Evolutionary conservation across 2,329 filamentous ascomycete genomes (phyloP), one percentile per base, ranked within the genome.

Genomic region (Mollisia scopiformis): DNA sequence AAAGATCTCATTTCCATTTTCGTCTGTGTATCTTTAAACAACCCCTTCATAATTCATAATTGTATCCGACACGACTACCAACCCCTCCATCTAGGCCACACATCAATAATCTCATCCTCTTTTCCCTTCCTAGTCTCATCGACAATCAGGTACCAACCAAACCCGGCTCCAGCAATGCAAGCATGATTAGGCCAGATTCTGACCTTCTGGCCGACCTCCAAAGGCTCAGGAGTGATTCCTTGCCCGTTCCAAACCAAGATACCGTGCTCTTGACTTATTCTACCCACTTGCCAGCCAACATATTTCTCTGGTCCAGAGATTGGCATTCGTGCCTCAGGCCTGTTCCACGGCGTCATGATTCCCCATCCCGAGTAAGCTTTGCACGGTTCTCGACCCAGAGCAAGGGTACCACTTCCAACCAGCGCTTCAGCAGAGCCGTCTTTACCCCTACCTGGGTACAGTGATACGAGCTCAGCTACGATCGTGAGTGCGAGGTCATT

Each of bases 171-270:
- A 1, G 90, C 84, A 67, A 94, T 88, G 72, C 91, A 95, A 35
- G 90, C 86, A 76, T 95, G 91, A 68, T 94, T 94, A 0, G 91
- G 90, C 86, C 88, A 93, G 7, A 94, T 77, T 59, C 86, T 80
- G 27, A 93, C 75, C 69, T 86, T 85, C 70, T 92, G 84, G 0
- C 91, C 90, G 31, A 91, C 78, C 2, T 74, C 64, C 59, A 92
- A 71, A 50, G 76, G 71, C 51, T 82, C 75, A 0, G 79, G 80
- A 39, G 79, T 76, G 10, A 43, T 31, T 4, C 49, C 49, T 13
- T 71, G 65, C 0, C 77, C 75, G 14, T 78, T 75, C 85, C 88
- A 92, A 1, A 77, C 79, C 68, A 94, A 71, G 57, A 92, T 86
- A 0, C 89, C 90, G 75, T 94, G 91, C 76, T 95, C 91, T 76